phyloP scores from a whole-genome alignment of 768 basidiomycete genomes.

The Heimioporus sp. region DNA sequence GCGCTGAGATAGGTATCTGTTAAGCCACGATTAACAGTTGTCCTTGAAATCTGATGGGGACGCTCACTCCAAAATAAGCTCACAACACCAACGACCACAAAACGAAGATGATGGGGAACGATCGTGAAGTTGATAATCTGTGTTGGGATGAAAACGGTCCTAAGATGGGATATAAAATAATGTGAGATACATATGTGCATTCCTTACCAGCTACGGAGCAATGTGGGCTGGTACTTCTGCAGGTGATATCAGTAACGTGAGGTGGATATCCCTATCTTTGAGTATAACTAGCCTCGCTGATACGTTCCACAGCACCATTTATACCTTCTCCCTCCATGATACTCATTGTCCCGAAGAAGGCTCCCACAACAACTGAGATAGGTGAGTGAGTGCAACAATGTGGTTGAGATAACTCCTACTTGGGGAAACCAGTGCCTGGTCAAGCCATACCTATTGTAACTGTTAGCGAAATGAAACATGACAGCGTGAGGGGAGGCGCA shows the following conservation, averaged over 20 bases:
- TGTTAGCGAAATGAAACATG: background rate
- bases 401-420: constrained; percentile 32
- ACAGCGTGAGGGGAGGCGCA: constrained; percentile 29
- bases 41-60: background rate
- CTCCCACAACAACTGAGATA: constrained; percentile 40
- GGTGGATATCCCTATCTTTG: background rate
- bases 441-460: constrained; percentile 63
- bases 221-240: constrained; percentile 69
- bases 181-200: background rate
- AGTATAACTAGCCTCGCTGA: constrained; percentile 32
- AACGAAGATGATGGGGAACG: constrained; percentile 74
- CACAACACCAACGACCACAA: constrained; percentile 71
- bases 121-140: constrained; percentile 79
- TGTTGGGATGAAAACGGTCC: constrained; percentile 74
- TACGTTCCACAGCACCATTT: constrained; percentile 47
- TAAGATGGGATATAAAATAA: constrained; percentile 14
- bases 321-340: constrained; percentile 71
- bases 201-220: constrained; percentile 72
- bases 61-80: constrained; percentile 81
- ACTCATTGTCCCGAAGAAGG: constrained; percentile 76
- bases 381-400: background rate
- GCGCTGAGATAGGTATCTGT: constrained; percentile 64
- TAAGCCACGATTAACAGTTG: background rate
- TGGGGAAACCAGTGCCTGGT: constrained; percentile 78
- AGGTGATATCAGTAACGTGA: constrained; percentile 8